Percentiles rank a stretch among this genome's conserved stretches.
Conservation (phyloP, 2,329 filamentous ascomycete genomes). For the Stemphylium vesicarium region DNA sequence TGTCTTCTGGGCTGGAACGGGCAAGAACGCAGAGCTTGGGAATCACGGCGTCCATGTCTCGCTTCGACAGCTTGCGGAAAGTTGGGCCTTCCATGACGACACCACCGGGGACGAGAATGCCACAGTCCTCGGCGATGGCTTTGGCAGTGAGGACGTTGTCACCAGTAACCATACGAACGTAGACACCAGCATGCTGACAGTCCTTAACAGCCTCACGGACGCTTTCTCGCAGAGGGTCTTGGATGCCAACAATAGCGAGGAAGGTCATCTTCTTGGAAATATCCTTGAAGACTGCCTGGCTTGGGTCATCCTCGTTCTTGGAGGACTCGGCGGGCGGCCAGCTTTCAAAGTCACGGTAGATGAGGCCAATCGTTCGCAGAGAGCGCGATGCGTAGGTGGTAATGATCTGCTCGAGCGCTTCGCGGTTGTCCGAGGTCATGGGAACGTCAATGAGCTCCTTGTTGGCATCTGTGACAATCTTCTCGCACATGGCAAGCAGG, state of each 20-base stretch:
- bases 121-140: constrained; percentile 79
- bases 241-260: constrained; percentile 77
- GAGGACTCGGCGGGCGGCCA: constrained; percentile 74
- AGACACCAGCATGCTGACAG: constrained; percentile 77
- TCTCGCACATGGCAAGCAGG: constrained; percentile 55
- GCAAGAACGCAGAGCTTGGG: constrained; percentile 71
- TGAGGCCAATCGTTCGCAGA: constrained; percentile 81
- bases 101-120: constrained; percentile 73
- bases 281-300: constrained; percentile 69
- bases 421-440: constrained; percentile 64
- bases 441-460: constrained; percentile 61
- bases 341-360: constrained; percentile 81
- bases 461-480: constrained; percentile 64
- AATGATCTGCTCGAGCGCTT: constrained; percentile 70
- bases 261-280: constrained; percentile 76
- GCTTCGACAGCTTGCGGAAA: constrained; percentile 73
- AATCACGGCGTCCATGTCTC: constrained; percentile 62
- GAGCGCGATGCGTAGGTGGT: constrained; percentile 79
- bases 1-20: constrained; percentile 73
- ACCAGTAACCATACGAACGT: constrained; percentile 85
- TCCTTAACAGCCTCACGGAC: constrained; percentile 75
- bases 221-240: constrained; percentile 77
- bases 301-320: constrained; percentile 65
- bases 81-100: constrained; percentile 79
- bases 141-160: constrained; percentile 81